Percentiles rank a stretch among this genome's conserved stretches.
These are phyloP conservation scores for Sequoiadendron giganteum DNA, from an alignment of 75 land plant species.

Conservation along the genomic window DNA sequence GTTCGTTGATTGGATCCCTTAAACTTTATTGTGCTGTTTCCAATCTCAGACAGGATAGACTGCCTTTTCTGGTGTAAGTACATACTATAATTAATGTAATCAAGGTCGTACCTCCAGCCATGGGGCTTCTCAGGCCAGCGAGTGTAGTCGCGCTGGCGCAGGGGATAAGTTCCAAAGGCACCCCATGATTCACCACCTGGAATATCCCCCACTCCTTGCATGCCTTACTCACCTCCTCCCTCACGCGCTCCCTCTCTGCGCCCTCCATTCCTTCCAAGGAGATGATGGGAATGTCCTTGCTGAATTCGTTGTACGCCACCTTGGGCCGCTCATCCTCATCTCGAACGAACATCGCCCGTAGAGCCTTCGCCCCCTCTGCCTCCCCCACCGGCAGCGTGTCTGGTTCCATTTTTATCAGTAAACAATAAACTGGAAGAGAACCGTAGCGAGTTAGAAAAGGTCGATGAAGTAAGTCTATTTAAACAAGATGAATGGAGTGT, in stretches of 20 bases:
- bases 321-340: constrained; percentile 15
- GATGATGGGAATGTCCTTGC: constrained; percentile 18
- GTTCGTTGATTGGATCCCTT: no score
- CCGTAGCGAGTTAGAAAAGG: no score
- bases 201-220: constrained; percentile 26
- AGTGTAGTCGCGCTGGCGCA: background rate
- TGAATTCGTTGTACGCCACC: constrained; percentile 11
- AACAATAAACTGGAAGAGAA: no score
- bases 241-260: background rate
- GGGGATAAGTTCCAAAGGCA: constrained; percentile 1
- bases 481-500: no score
- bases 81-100: no score
- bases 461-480: no score
- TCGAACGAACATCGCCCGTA: background rate
- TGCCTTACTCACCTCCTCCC: constrained; percentile 5
- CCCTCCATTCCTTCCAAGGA: background rate
- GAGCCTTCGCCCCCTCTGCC: background rate
- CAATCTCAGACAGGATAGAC: no score
- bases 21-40: no score
- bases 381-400: no score
- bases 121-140: constrained; percentile 1
- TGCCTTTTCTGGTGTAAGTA: no score
- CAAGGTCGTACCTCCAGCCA: constrained; percentile 10
- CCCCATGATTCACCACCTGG: constrained; percentile 27
- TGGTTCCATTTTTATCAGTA: no score